Base-by-base conservation (phyloP, 192 early-diverging fungal species). In the Pilobolus umbonatus region DNA sequence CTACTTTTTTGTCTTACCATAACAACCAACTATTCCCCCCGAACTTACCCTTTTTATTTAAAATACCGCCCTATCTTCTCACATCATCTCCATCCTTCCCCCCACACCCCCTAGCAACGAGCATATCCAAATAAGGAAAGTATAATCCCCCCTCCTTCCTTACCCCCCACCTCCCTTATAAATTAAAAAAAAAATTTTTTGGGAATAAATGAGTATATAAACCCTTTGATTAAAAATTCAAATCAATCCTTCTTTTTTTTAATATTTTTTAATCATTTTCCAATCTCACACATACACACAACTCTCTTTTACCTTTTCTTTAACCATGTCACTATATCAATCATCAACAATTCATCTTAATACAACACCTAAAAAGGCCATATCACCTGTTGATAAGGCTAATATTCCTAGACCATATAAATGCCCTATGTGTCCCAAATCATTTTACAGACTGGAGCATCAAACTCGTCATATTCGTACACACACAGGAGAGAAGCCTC, bases 401-500 rank as follows among this genome's bases (percentile, higher is more conserved):
- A 64, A 73, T 34, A 45, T 67, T 25, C 79, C 74, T 34, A 80
- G 86, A 45, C 83, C 84, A 21, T 81, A 79, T 64, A 74, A 76
- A 53, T 80, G 75, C 57, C 71, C 80, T 39, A 75, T 78, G 67
- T 91, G 87, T 55, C 75, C 72, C 30, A 81, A 83, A 30, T 69
- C 79, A 42, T 95, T 95, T 71, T 82, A 86, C 57, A 84, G 93
- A 19, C 74, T 86, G 19, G 90, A 94, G 67, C 91, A 95, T 61
- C 82, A 94, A 54, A 85, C 83, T 34, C 89, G 92, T 45, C 92
- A 96, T 60, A 78, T 87, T 53, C 85, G 91, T 50, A 89, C 89
- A 12, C 94, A 96, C 65, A 93, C 91, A 5, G 89, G 90, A 30
- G 84, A 85, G 57, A 89, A 87, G 57, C 94, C 94, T 17, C 93